phyloP scores from a whole-genome alignment of 495 filamentous ascomycete genomes.

The Margaritispora aquatica region DNA sequence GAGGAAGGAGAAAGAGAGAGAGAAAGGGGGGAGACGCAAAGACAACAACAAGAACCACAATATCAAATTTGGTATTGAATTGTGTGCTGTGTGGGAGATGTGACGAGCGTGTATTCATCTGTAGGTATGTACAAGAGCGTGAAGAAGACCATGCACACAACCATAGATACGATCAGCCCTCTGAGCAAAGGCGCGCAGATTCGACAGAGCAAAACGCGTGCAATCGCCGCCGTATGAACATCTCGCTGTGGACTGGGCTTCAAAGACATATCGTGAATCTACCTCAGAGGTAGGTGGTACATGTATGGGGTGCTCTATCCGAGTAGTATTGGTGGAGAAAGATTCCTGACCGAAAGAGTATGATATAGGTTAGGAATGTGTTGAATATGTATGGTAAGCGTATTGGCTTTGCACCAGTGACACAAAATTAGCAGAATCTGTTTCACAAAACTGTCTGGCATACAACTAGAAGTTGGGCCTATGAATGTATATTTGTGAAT shows the following conservation, averaged over 20 bases:
- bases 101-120: conserved; percentile 57
- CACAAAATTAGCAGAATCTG: conserved; percentile 57
- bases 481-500: conserved; percentile 40
- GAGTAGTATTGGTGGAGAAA: conserved; percentile 57
- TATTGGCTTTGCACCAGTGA: conserved; percentile 74
- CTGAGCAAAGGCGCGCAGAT: too few relatives aligned
- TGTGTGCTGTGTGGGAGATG: too few relatives aligned
- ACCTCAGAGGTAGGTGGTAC: conserved; percentile 61
- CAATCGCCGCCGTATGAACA: too few relatives aligned
- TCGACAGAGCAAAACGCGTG: too few relatives aligned
- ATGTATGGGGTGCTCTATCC: conserved; percentile 56
- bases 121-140: too few relatives aligned
- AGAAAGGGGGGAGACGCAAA: too few relatives aligned
- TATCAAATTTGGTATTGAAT: too few relatives aligned
- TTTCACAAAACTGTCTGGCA: conserved; percentile 64
- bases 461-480: conserved; percentile 35
- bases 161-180: conserved; percentile 66
- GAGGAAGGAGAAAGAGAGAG: too few relatives aligned
- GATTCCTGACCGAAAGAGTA: conserved; percentile 65
- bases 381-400: conserved; percentile 69
- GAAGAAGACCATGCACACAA: conserved; percentile 63
- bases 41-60: too few relatives aligned
- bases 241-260: conserved; percentile 57
- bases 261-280: conserved; percentile 58
- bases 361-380: conserved; percentile 46